Evolutionary conservation across 2,329 filamentous ascomycete species (phyloP).

Genomic region (Blastomyces gilchristii): DNA sequence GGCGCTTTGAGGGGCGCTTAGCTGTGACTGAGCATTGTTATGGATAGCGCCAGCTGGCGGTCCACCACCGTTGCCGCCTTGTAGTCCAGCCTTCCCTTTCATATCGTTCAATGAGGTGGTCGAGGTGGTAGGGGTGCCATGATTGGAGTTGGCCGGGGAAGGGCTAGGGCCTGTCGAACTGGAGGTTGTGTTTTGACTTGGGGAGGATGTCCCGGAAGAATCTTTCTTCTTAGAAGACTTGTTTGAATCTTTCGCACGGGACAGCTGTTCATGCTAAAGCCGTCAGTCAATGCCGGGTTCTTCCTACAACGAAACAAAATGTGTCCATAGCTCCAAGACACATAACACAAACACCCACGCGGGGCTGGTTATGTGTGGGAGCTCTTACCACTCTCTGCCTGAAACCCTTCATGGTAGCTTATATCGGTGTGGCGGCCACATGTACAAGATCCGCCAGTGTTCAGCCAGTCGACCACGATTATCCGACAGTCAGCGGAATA

Average conservation of each 20-base stretch:
- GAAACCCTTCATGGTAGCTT: conserved; percentile 83
- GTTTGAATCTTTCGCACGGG: conserved; percentile 74
- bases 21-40: conserved; percentile 20
- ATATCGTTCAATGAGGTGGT: conserved; percentile 76
- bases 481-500: conserved; percentile 8
- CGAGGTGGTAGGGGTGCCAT: conserved; percentile 75
- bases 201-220: conserved; percentile 64
- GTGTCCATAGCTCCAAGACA: background rate
- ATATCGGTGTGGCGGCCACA: conserved; percentile 21
- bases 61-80: conserved; percentile 27
- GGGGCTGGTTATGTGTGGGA: conserved; percentile 26
- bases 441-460: conserved; percentile 10
- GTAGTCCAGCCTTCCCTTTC: conserved; percentile 61
- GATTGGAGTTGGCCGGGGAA: conserved; percentile 51
- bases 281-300: conserved; percentile 35
- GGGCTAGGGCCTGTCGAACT: conserved; percentile 30
- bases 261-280: conserved; percentile 68
- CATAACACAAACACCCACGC: conserved; percentile 21
- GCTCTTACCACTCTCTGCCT: conserved; percentile 84
- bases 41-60: conserved; percentile 19
- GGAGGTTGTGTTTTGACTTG: conserved; percentile 45
- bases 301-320: conserved; percentile 11
- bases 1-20: conserved; percentile 23
- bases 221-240: conserved; percentile 65
- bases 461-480: conserved; percentile 12